Base-by-base conservation (phyloP, 768 basidiomycete species). In the Tulasnella sp. region DNA sequence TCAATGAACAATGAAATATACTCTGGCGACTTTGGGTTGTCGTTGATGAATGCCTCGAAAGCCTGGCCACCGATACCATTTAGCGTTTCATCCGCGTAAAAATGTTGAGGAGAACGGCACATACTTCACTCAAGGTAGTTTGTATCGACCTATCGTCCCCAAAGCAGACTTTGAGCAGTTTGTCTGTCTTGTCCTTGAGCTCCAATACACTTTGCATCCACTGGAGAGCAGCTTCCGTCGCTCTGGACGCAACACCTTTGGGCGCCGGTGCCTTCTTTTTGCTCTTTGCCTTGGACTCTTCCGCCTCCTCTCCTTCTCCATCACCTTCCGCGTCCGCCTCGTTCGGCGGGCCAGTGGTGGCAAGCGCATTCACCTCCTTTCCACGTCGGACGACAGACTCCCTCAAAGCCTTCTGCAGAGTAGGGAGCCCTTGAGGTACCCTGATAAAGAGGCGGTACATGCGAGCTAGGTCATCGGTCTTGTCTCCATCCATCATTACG, bases 1-100 rank as follows among this genome's bases (percentile, higher is more conserved):
- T 99, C 97, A 77, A 99, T 96, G 83, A 94, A 99, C 71, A 99
- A 84, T 3, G 97, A 99, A 54, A 99, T 93, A 82, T 90, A 99
- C 81, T 99, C 97, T 8, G 97, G 91, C 22, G 93, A 89, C 79
- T 93, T 92, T 45, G 89, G 88, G 80, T 97, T 94, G 29, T 86
- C 83, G 83, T 99, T 98, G 81, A 99, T 89, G 82, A 98, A 97
- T 1, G 89, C 87, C 83, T 92, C 90, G 81, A 98, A 99, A 0
- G 96, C 96, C 97, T 99, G n/a, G 71, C 31, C 1, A 19, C 11
- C 58, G 31, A 34, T 12, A 25, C 8, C 5, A 34, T 29, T 64
- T 15, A 70, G 29, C 37, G 36, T 14, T 34, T 22, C 69, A 8
- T 14, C 37, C 29, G 36, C 69, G 8, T 70, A 22, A 22, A 36